Percentiles rank a stretch among this genome's conserved stretches.
Evolutionary conservation across 257 asterid genomes (phyloP).

Genomic region (Solanum chilense): DNA sequence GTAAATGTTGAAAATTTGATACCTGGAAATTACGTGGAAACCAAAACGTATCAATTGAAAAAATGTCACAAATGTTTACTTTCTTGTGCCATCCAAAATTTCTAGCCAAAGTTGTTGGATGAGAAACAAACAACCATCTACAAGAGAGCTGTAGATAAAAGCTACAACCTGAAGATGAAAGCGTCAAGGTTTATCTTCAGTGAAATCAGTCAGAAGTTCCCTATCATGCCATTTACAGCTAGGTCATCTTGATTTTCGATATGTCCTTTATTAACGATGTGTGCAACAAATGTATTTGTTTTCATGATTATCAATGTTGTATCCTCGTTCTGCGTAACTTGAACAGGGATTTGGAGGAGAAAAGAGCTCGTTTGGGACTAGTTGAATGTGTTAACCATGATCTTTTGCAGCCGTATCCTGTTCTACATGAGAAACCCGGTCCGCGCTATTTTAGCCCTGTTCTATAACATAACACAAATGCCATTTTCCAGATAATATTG

Average conservation of each 20-base stretch:
- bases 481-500: background rate
- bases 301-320: background rate
- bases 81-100: background rate
- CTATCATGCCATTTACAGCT: conserved; percentile 70
- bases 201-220: conserved; percentile 76
- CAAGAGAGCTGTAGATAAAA: conserved; percentile 92
- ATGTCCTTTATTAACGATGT: background rate
- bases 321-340: background rate
- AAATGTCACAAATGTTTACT: background rate
- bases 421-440: conserved; percentile 93
- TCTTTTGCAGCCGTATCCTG: conserved; percentile 94
- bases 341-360: conserved; percentile 90
- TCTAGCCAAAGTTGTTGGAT: conserved; percentile 59
- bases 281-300: background rate
- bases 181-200: conserved; percentile 88
- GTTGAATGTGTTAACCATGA: conserved; percentile 91
- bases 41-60: background rate
- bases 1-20: conserved; percentile 10
- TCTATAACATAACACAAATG: background rate
- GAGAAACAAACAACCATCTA: conserved; percentile 96
- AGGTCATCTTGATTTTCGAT: conserved; percentile 21
- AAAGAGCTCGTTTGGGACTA: conserved; percentile 77
- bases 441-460: background rate
- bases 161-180: conserved; percentile 78
- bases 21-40: background rate